Base-by-base conservation (phyloP, 495 filamentous ascomycete genomes). In the Aspergillus cristatus region DNA sequence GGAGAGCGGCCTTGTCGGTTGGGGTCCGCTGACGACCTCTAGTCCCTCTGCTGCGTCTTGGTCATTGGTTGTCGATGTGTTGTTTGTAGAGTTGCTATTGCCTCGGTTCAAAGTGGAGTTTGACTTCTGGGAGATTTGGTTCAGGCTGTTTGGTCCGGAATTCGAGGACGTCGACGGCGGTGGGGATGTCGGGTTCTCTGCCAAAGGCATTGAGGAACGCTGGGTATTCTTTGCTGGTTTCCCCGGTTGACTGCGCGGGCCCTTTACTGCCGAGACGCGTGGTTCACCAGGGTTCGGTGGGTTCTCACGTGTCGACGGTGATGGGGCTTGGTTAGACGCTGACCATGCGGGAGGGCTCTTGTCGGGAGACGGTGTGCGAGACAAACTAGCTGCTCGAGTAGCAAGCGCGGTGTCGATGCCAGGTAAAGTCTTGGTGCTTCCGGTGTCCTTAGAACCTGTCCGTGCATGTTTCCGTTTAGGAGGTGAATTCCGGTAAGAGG, bases 311-410 rank as follows among this genome's bases (percentile, higher is more conserved):
- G 35, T n/a, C 4, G 45, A 38, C 6, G 56, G 54, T 0, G 55
- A 62, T 8, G 40, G 41, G 18, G 28, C 38, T 15, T 43, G 43
- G n/a, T 48, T 51, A 3, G 52, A 35, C 18, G 51, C 40, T 24
- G 20, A 24, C 65, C 65, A 68, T 11, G 54, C 28, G 0, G 51
- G 43, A 5, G 49, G 22, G 16, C 35, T 40, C 37, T 54, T 46
- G 18, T 62, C 58, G 0, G 65, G 55, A 6, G 65, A 63, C 3
- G 63, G 62, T 0, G 60, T 67, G 20, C 53, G 47, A 0, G 58
- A 50, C 6, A 64, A 37, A 33, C 18, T 52, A 10, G 32, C 42
- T 26, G 40, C 52, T 4, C 31, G 38, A 3, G 41, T 22, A 14
- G 55, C 53, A 3, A 60, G 24, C 2, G 55, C 49, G 6, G 56